These are phyloP conservation scores for Pichia sporocuriosa DNA, from an alignment of 805 yeast genomes.

Conservation along the genomic window DNA sequence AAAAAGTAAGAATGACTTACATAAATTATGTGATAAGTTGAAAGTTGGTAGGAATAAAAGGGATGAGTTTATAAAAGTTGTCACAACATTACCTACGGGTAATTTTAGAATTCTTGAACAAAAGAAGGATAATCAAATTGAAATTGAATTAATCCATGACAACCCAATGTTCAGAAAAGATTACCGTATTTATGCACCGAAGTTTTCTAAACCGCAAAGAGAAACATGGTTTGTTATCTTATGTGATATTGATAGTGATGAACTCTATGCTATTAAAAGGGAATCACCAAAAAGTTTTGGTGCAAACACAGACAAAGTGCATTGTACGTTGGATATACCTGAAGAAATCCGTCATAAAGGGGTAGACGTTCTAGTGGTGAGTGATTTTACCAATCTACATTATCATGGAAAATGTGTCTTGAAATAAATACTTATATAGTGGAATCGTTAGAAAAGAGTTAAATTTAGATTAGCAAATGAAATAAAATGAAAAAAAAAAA, in stretches of 20 bases:
- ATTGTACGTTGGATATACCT: conserved; percentile 44
- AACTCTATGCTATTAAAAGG: conserved; percentile 63
- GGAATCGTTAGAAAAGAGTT: no score
- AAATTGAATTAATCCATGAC: conserved; percentile 47
- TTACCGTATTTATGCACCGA: conserved; percentile 66
- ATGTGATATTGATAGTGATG: conserved; percentile 42
- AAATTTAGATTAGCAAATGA: no score
- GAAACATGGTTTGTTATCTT: conserved; percentile 87
- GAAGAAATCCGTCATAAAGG: conserved; percentile 40
- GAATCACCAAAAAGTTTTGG: conserved; percentile 49
- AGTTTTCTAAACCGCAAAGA: conserved; percentile 83
- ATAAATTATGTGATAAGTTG: conserved; percentile 31
- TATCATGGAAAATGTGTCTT: conserved; percentile 15
- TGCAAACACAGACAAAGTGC: conserved; percentile 30
- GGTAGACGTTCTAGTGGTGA: conserved; percentile 44
- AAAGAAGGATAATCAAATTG: conserved; percentile 28
- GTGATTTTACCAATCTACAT: conserved; percentile 58
- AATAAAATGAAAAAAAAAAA: no score
- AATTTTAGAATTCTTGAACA: conserved; percentile 35
- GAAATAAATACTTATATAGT: neutral
- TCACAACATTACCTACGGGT: conserved; percentile 58
- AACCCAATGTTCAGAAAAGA: conserved; percentile 46
- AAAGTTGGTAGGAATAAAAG: conserved; percentile 36
- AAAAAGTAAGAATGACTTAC: conserved; percentile 25
- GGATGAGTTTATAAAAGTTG: conserved; percentile 46